Evolutionary conservation across 2,329 filamentous ascomycete species (phyloP).

Genomic region (Alternaria angustiovoidea): DNA sequence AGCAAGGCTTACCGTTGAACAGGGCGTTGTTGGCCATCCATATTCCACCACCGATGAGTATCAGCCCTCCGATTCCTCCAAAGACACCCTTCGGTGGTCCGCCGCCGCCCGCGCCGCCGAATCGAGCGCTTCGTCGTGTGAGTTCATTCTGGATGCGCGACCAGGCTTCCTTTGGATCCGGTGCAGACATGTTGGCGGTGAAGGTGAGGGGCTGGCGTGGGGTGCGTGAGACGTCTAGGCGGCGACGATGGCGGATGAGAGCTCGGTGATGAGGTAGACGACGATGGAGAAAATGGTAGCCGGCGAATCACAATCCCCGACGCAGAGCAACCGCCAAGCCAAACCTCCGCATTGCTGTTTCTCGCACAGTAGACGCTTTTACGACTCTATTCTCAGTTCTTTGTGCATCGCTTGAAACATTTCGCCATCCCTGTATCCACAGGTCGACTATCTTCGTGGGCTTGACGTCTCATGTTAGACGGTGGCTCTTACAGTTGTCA

Average conservation of each 20-base stretch:
- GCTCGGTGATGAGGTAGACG: conserved; percentile 40
- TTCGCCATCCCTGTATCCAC: background rate
- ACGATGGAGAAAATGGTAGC: conserved; percentile 37
- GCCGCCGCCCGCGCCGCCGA: conserved; percentile 60
- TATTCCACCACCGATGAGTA: conserved; percentile 63
- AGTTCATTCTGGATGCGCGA: conserved; percentile 70
- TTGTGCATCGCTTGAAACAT: conserved; percentile 3
- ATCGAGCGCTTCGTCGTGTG: conserved; percentile 54
- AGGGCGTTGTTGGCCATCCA: conserved; percentile 69
- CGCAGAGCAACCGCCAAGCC: conserved; percentile 31
- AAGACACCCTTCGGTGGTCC: conserved; percentile 61
- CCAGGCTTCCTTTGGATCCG: conserved; percentile 72
- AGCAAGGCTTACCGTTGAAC: conserved; percentile 67
- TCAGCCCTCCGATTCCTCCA: conserved; percentile 62
- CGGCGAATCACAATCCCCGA: conserved; percentile 39
- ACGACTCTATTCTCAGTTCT: background rate
- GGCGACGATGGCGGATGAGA: conserved; percentile 26
- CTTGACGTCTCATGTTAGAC: conserved; percentile 20
- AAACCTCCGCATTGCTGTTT: conserved; percentile 19
- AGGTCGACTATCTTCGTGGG: background rate
- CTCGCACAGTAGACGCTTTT: background rate
- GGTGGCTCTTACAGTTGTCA: conserved; percentile 22
- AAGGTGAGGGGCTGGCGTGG: conserved; percentile 33
- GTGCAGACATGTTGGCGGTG: conserved; percentile 42
- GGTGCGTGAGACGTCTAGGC: conserved; percentile 44